Conservation (phyloP, 805 yeast species). For the Wickerhamomyces tratensis region DNA sequence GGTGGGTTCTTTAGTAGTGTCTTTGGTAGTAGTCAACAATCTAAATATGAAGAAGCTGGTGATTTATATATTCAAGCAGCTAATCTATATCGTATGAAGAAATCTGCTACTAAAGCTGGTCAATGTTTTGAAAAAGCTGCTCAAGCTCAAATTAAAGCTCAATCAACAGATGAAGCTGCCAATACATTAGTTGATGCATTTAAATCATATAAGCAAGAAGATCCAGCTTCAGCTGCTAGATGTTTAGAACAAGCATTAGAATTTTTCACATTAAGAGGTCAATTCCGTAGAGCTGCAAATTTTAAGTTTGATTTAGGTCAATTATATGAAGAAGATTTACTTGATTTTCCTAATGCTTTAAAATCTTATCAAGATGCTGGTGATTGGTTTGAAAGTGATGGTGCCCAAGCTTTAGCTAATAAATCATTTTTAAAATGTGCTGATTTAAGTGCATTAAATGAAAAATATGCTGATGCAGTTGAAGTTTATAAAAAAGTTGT, state of each 20-base stretch:
- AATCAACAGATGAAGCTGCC: slow-evolving; percentile 83
- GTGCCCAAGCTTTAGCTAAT: slow-evolving; percentile 82
- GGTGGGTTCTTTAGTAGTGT: slow-evolving; percentile 57
- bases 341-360: slow-evolving; percentile 60
- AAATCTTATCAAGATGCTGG: slow-evolving; percentile 86
- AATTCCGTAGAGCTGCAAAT: slow-evolving; percentile 93
- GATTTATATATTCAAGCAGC: slow-evolving; percentile 90
- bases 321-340: slow-evolving; percentile 67
- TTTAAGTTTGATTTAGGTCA: slow-evolving; percentile 87
- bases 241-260: slow-evolving; percentile 70
- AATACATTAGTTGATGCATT: slow-evolving; percentile 84
- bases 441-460: slow-evolving; percentile 70
- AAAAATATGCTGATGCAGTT: slow-evolving; percentile 68
- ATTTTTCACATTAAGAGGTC: slow-evolving; percentile 83
- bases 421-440: slow-evolving; percentile 87
- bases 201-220: slow-evolving; percentile 69
- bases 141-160: slow-evolving; percentile 61
- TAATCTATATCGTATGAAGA: slow-evolving; percentile 71
- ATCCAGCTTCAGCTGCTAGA: slow-evolving; percentile 69
- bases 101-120: slow-evolving; percentile 71
- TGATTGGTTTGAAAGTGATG: slow-evolving; percentile 91
- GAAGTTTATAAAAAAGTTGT: slow-evolving; percentile 73
- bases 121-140: slow-evolving; percentile 82
- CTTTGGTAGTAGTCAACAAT: slow-evolving; percentile 53
- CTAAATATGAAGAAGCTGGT: slow-evolving; percentile 82